phyloP scores from a whole-genome alignment of 257 asterid genomes.

The Oldenlandia corymbosa region DNA sequence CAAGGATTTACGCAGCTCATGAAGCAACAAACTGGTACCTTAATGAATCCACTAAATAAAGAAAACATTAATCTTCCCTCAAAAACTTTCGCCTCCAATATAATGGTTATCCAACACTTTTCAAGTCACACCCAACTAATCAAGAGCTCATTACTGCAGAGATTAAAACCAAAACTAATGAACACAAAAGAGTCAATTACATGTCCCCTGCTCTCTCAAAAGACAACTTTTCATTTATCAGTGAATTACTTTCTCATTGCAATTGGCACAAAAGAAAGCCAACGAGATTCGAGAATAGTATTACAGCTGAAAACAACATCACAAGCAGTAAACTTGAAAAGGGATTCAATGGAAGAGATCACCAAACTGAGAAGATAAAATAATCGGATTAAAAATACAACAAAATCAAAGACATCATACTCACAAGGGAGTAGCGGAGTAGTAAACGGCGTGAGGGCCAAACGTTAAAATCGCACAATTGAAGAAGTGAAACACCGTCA shows the following conservation, averaged over 20 bases:
- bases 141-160: background rate
- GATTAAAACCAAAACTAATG: background rate
- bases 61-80: too few species aligned
- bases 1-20: too few species aligned
- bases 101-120: too few species aligned
- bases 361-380: conserved; percentile 1
- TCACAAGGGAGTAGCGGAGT: conserved; percentile 96
- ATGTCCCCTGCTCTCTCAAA: too few species aligned
- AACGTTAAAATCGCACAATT: conserved; percentile 96
- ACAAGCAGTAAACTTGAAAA: too few species aligned
- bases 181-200: too few species aligned
- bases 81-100: too few species aligned
- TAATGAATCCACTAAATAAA: too few species aligned
- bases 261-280: background rate
- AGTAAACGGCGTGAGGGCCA: conserved; percentile 98
- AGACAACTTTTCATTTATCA: background rate
- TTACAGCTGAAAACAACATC: background rate
- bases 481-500: conserved; percentile 94
- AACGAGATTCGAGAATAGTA: background rate
- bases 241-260: background rate
- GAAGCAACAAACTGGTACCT: too few species aligned
- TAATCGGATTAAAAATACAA: background rate
- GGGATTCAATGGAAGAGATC: conserved; percentile 22
- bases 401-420: conserved; percentile 4
- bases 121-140: background rate